phyloP scores from a whole-genome alignment of 345 rosid species.

The Schrenkiella parvula region DNA sequence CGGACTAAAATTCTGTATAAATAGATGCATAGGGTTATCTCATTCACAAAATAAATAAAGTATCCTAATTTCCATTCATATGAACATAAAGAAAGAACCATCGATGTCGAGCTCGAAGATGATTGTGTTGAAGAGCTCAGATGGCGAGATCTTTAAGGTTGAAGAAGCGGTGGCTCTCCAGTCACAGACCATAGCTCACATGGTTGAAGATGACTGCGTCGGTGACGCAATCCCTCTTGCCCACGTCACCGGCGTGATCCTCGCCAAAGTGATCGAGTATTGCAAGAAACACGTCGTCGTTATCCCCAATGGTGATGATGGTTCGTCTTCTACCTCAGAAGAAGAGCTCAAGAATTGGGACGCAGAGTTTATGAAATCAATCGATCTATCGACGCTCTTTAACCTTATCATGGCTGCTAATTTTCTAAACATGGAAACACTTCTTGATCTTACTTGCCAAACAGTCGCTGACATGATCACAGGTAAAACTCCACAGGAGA shows the following conservation, averaged over 20 bases:
- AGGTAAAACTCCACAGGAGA: background rate
- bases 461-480: background rate
- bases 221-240: background rate
- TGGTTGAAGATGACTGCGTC: background rate
- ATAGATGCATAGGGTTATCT: no score
- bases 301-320: no score
- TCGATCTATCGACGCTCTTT: background rate
- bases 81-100: background rate
- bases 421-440: background rate
- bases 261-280: conserved; percentile 1
- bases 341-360: background rate
- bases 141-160: conserved; percentile 4
- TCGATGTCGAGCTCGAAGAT: background rate
- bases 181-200: background rate
- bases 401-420: background rate
- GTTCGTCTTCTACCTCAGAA: background rate
- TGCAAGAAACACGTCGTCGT: background rate
- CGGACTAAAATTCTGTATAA: no score
- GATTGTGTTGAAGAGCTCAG: background rate
- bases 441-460: background rate
- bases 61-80: no score
- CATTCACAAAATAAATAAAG: no score
- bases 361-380: background rate
- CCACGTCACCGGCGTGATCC: background rate
- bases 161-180: background rate